Evolutionary conservation across 139 green algal species (phyloP).

Genomic region (Asterochloris erici): DNA sequence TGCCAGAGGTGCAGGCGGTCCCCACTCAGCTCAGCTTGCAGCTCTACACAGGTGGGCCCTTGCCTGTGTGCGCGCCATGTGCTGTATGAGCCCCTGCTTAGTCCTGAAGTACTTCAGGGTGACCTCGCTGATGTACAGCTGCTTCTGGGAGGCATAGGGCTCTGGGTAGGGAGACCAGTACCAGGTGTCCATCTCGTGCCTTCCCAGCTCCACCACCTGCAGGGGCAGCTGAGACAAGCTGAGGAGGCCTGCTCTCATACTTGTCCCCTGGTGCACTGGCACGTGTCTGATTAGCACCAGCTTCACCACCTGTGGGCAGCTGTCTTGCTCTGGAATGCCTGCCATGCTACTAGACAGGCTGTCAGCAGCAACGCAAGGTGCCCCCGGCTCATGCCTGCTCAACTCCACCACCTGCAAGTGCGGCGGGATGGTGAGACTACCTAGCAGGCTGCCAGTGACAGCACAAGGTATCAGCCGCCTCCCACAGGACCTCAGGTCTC

Average conservation of each 20-base stretch:
- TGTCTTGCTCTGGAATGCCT: background rate
- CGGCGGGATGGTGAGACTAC: too few species aligned
- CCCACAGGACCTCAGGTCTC: too few species aligned
- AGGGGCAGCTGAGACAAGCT: background rate
- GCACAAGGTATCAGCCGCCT: too few species aligned
- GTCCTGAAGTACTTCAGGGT: constrained; percentile 74
- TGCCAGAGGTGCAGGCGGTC: too few species aligned
- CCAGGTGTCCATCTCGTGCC: constrained; percentile 62
- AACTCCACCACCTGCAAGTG: too few species aligned
- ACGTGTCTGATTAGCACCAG: too few species aligned
- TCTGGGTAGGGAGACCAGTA: constrained; percentile 69
- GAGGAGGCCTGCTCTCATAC: background rate
- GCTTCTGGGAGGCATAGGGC: constrained; percentile 48
- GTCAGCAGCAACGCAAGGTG: background rate
- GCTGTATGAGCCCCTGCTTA: constrained; percentile 53
- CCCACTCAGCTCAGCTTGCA: too few species aligned
- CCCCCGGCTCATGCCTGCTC: too few species aligned
- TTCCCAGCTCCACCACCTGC: constrained; percentile 16
- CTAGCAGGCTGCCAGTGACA: too few species aligned
- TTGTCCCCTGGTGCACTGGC: background rate
- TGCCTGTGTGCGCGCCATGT: constrained; percentile 47
- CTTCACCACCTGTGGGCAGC: background rate
- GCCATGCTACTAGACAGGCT: background rate
- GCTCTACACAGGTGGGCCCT: too few species aligned
- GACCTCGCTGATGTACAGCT: constrained; percentile 93